Base-by-base conservation (phyloP, 1,139 yeast genomes). In the Taiozyma sp. region DNA sequence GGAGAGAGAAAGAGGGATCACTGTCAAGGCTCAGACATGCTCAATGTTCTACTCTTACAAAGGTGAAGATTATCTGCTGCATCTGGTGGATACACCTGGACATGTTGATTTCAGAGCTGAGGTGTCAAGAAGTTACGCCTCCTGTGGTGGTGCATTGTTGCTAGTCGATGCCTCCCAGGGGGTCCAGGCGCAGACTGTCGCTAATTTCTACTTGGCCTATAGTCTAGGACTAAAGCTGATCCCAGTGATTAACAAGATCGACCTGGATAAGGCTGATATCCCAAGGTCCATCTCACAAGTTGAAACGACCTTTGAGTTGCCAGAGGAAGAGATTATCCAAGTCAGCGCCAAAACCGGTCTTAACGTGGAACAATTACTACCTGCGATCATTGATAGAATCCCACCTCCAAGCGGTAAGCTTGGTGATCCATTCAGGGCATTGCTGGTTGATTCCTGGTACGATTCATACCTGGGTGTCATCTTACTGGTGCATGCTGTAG, bases 91-190 rank as follows among this genome's bases (percentile, higher is more conserved):
- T 69, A 93, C 99, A 0, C 99, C 99, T 0, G 99, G 99, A 0
- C 99, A 93, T 66, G 99, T 93, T 32, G 99, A 93, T 67, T 93
- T 93, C 66, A 72, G 97, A 50, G 88, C 95, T 9, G 99, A 93
- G 62, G 99, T 93, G 0, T 83, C 95, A 2, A 71, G 98, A 57
- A 87, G 96, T 11, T 90, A 91, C 67, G 97, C 98, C 1, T 87
- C 97, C 0, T 93, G 98, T 72, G 95, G 95, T 40, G 99, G 99
- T 13, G 98, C 98, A 0, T 69, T 93, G 46, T 68, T 93, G 45
- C 70, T 93, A 26, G 96, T 93, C 1, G 99, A 93, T 72, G 98
- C 98, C 1, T 78, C 93, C 2, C 98, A 93, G 64, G 99, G 99
- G 46, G 90, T 93, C 6, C 97, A 90, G 65, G 98, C 99, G 0